Base-by-base conservation (phyloP, 225 moss, liverwort and hornwort genomes). In the Climacium dendroides region DNA sequence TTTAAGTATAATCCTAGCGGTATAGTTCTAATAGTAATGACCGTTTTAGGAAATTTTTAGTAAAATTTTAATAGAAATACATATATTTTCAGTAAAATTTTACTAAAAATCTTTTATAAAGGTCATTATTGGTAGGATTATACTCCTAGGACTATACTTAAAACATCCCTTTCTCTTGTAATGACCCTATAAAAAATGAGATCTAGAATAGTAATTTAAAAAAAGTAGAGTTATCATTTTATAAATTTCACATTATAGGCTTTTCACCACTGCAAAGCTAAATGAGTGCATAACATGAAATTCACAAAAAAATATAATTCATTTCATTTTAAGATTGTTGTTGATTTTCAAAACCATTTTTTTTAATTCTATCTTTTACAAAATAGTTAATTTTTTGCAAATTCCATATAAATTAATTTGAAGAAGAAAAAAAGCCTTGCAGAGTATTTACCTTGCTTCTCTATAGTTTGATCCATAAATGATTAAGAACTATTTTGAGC, bases 211-310 rank as follows among this genome's bases (percentile, higher is more conserved):
- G 10, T 73, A 4, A 29, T 29, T 47, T 17, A 6, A 10, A 0
- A 45, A 73, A 28, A 45, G 29, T 29, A 45, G 10, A 45, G 0
- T 28, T 29, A 18, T 0, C 1, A 29, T 72, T 72, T 47, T 11
- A 28, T 1, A 47, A 29, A 17, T 47, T 72, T 72, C 6, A 47
- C 29, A 29, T 29, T 23, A 2, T 29, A 19, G 0, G 19, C 73
- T 30, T 48, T 1, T 11, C 2, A 30, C 7, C 0, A 73, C 0
- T 47, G 0, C 0, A 29, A 0, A 30, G 18, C 0, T 47, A 17
- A 0, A 73, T 0, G 7, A 30, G 1, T 19, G 11, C 1, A 0
- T 5, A 30, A 73, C 4, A 11, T 11, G 11, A 18, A 18, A 45
- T 45, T 29, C 0, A 4, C 5, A 47, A 18, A 30, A 73, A 30